These are phyloP conservation scores for Trypanosomatidae sp. DNA, from an alignment of 208 protist genomes.

Conservation along the genomic window DNA sequence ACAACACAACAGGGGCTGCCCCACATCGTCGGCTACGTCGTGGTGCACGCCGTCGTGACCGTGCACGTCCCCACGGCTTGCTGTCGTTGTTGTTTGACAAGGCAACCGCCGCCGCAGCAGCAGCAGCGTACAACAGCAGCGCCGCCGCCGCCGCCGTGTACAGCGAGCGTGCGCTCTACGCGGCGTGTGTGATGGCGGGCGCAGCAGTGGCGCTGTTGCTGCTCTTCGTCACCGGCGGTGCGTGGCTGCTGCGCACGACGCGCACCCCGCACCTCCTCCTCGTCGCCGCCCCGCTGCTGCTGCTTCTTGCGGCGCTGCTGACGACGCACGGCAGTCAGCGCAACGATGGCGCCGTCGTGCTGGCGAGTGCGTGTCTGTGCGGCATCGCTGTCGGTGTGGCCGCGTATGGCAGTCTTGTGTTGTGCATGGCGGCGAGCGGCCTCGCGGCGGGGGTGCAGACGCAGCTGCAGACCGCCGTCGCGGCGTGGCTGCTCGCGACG, in stretches of 20 bases:
- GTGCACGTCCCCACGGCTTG: too few relatives aligned
- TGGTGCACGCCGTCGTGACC: too few relatives aligned
- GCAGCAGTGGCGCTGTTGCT: background rate
- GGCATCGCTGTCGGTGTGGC: slow-evolving; percentile 1
- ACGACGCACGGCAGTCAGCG: background rate
- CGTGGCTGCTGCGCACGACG: background rate
- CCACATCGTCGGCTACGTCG: too few relatives aligned
- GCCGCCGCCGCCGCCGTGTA: too few relatives aligned
- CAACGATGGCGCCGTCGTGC: slow-evolving; percentile 1
- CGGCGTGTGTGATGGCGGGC: background rate
- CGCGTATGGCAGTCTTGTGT: background rate
- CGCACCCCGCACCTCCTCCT: background rate
- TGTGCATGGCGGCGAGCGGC: slow-evolving; percentile 11
- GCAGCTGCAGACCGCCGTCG: slow-evolving; percentile 7
- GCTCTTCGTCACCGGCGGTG: background rate
- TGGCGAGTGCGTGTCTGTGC: slow-evolving; percentile 1
- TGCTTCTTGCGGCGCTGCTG: background rate
- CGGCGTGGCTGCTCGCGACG: slow-evolving; percentile 13
- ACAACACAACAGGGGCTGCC: too few relatives aligned
- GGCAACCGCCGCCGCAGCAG: too few relatives aligned
- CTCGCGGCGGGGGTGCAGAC: slow-evolving; percentile 12
- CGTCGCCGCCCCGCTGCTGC: background rate
- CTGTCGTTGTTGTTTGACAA: too few relatives aligned
- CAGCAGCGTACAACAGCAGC: background rate
- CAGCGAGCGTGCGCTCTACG: background rate